Evolutionary conservation across 73 alveolate genomes (phyloP).

Genomic region (Paramecium sexaurelia): DNA sequence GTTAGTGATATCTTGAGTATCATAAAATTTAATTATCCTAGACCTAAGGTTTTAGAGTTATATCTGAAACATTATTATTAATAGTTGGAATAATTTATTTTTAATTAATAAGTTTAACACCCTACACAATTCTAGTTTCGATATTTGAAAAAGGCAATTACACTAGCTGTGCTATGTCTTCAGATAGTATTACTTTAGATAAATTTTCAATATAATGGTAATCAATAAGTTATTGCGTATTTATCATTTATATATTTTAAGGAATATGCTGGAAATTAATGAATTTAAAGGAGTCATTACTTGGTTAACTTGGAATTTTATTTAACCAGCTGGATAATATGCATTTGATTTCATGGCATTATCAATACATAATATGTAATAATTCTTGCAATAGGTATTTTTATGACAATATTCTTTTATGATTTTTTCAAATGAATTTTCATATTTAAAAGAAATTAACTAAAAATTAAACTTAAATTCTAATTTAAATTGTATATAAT

Average conservation of each 20-base stretch:
- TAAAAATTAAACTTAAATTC: too few relatives aligned
- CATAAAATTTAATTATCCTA: background rate
- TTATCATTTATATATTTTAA: conserved; percentile 38
- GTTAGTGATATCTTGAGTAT: conserved; percentile 49
- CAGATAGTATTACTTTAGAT: conserved; percentile 28
- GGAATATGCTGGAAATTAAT: background rate
- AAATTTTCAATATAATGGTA: conserved; percentile 64
- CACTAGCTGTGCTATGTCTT: background rate
- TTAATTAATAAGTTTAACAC: conserved; percentile 54
- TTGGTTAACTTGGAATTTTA: conserved; percentile 50
- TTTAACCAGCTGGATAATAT: conserved; percentile 55
- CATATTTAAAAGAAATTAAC: too few relatives aligned
- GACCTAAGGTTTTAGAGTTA: conserved; percentile 21
- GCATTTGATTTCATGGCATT: conserved; percentile 70
- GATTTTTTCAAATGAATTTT: background rate
- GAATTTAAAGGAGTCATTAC: background rate
- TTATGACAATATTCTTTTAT: conserved; percentile 23
- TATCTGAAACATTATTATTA: conserved; percentile 55
- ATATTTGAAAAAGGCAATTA: conserved; percentile 37
- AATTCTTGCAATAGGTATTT: background rate
- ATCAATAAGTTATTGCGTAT: conserved; percentile 43
- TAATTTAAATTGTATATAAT: too few relatives aligned
- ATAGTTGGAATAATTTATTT: conserved; percentile 65
- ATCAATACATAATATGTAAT: conserved; percentile 51
- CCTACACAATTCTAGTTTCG: conserved; percentile 25